Evolutionary conservation across 2,329 filamentous ascomycete species (phyloP), one percentile per base, ranked within the genome.

Genomic region (Neofusicoccum kwambonambiense): DNA sequence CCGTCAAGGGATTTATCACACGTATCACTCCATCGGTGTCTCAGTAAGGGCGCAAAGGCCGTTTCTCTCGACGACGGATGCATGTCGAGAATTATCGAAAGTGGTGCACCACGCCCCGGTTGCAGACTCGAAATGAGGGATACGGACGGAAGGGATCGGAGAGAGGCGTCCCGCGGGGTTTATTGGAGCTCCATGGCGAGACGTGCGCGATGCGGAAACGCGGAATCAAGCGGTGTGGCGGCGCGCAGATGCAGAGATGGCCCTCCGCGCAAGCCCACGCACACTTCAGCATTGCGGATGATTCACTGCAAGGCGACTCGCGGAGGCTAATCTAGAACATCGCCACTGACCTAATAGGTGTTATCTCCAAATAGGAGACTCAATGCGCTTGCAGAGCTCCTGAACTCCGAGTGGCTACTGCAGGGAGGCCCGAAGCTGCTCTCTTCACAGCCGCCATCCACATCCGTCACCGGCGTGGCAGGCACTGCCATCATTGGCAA

Each of bases 141-240:
- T 47, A 39, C 56, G 56, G 42, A 35, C 56, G 56, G 42, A 35
- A 47, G 42, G 41, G 37, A 22, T 47, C 56, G 41, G 41, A 22
- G 27, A 47, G 37, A 37, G 27, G n/a, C 12, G 42, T n/a, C 34
- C 42, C 27, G 27, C 41, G 41, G 41, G 31, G 56, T 12, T 12
- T 35, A 47, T 27, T 37, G n/a, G 56, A 37, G 42, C 56, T 37
- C 27, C 41, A 9, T 31, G 22, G 56, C 31, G 56, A 60, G 42
- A 60, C 56, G 56, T 60, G 56, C 56, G n/a, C 56, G 19, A 35
- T 22, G 41, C 42, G 27, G 41, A 60, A 60, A 9, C n/a, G 27
- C 27, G 27, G 27, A 31, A 31, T 31, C 27, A 31, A 60, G 56
- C 56, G 56, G 56, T 60, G 56, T 47, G 31, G 56, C 56, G 27